Evolutionary conservation across 2,329 filamentous ascomycete genomes (phyloP).

Genomic region (Orbilia javanica): DNA sequence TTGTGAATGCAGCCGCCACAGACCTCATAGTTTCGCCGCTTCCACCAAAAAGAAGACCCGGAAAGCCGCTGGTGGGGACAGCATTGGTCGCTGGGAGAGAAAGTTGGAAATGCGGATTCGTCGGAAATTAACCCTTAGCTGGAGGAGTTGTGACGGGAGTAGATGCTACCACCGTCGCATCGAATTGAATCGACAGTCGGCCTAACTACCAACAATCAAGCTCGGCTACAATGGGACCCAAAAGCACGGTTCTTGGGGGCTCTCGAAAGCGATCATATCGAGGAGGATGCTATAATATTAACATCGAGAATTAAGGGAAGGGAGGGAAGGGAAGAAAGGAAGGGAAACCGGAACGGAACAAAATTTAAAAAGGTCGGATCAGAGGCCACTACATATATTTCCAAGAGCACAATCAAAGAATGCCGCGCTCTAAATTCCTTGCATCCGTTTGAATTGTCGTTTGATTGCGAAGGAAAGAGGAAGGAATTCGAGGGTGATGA

Average conservation of each 20-base stretch:
- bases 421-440: slow-evolving; percentile 4
- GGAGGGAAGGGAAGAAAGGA: background rate
- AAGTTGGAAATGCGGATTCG: background rate
- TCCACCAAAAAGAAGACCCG: slow-evolving; percentile 28
- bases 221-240: slow-evolving; percentile 43
- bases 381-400: slow-evolving; percentile 16
- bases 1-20: slow-evolving; percentile 30
- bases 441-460: background rate
- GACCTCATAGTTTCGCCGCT: slow-evolving; percentile 47
- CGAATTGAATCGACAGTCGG: background rate
- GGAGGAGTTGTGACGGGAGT: background rate
- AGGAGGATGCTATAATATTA: background rate
- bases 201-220: slow-evolving; percentile 7
- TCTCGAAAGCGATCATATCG: slow-evolving; percentile 12
- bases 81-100: slow-evolving; percentile 43
- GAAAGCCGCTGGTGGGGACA: slow-evolving; percentile 16
- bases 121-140: background rate
- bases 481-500: slow-evolving; percentile 41
- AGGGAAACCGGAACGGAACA: background rate
- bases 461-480: slow-evolving; percentile 21
- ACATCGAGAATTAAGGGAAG: background rate
- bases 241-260: slow-evolving; percentile 38
- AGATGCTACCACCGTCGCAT: background rate
- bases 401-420: slow-evolving; percentile 15
- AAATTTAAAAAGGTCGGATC: slow-evolving; percentile 1